phyloP scores from a whole-genome alignment of 2,329 filamentous ascomycete species.

The Camillea tinctor region DNA sequence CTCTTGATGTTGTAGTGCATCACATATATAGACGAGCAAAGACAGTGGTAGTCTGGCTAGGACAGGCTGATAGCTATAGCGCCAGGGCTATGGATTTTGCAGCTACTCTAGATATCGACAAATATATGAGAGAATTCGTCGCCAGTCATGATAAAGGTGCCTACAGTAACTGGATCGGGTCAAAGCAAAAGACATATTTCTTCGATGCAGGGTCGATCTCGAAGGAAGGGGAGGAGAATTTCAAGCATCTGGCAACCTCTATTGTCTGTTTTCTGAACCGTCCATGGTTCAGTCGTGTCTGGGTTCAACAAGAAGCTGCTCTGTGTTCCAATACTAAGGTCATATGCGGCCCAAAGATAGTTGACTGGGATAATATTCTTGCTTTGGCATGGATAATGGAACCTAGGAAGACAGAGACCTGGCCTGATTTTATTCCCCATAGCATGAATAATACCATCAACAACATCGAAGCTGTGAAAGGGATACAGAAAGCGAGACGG shows the following conservation, averaged over 20 bases:
- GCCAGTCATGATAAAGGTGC: constrained; percentile 2
- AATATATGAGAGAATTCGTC: constrained; percentile 10
- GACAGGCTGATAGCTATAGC: constrained; percentile 19
- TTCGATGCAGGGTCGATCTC: constrained; percentile 14
- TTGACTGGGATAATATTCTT: neutral
- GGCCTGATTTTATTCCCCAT: neutral
- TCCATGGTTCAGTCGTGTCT: neutral
- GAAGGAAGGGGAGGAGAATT: neutral
- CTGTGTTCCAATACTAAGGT: neutral
- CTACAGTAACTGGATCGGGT: constrained; percentile 9
- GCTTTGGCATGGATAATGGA: neutral
- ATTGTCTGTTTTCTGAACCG: neutral
- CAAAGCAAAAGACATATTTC: constrained; percentile 22
- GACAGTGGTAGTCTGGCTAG: constrained; percentile 22
- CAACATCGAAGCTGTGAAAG: constrained; percentile 18
- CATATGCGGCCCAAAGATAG: neutral
- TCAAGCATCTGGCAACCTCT: neutral
- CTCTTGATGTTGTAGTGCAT: no score
- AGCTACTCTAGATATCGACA: constrained; percentile 13
- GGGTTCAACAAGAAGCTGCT: neutral
- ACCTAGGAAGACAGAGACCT: neutral
- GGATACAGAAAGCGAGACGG: constrained; percentile 20
- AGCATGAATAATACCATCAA: constrained; percentile 11
- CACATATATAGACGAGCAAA: constrained; percentile 21
- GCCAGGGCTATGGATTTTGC: constrained; percentile 20